Evolutionary conservation across 1,139 yeast species (phyloP), one percentile per base, ranked within the genome.

Genomic region (Hemisphaericaspora xylofermentans): DNA sequence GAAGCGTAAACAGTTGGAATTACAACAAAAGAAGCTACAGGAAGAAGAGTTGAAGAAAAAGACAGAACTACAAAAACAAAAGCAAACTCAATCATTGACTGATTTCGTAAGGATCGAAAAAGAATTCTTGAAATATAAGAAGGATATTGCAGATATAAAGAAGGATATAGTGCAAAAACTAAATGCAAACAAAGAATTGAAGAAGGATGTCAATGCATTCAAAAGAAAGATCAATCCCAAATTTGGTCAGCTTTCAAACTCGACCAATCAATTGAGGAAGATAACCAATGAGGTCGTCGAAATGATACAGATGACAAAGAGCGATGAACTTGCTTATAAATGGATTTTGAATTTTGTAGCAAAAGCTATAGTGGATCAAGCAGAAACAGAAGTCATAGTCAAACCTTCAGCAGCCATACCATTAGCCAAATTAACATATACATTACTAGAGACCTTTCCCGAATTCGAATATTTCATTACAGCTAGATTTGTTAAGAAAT

Each of bases 341-440:
- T 91, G 95, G 89, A 73, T 84, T 12, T 64, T 89, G 28, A 93
- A 93, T 56, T 85, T 84, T 54, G 76, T 85, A 28, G 85, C 96
- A 7, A 93, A 93, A 57, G 86, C 94, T 2, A 66, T 89, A 1
- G 87, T 93, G 1, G 81, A 86, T 31, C 98, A 94, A 63, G 95
- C 97, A 1, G 98, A 89, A 61, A 80, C 95, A 0, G 98, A 93
- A 61, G 91, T 88, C 10, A 76, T 86, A 5, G 95, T 87, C 0
- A 79, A 84, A 46, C 82, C 95, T 1, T 77, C 80, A 36, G 80
- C 93, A 1, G 88, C 97, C 0, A 57, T 84, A 13, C 95, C 98
- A 0, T 66, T 94, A 37, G 96, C 89, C 0, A 76, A 73, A 50
- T 63, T 93, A 33, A 70, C 94, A 0, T 59, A 77, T 22, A 68